Evolutionary conservation across 139 green algal genomes (phyloP).

Genomic region (Micractinium conductrix): DNA sequence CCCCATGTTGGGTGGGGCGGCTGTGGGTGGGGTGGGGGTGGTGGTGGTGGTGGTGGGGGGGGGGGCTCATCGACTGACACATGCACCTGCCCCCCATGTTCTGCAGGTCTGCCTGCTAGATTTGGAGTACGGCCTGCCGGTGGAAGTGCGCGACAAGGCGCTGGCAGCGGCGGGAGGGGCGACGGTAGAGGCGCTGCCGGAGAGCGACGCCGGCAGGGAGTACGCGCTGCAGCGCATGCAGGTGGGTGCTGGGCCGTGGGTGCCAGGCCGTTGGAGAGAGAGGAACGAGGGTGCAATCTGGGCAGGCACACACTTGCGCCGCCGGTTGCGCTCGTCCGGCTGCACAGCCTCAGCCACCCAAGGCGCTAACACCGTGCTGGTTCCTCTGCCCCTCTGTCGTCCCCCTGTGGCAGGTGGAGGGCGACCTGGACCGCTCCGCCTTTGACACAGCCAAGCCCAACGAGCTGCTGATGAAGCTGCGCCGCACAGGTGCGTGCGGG

Average conservation of each 20-base stretch:
- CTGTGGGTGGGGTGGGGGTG: not conserved
- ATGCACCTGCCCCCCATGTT: not conserved
- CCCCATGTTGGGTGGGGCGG: too few species aligned
- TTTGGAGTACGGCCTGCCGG: conserved; percentile 95
- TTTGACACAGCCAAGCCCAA: conserved; percentile 48
- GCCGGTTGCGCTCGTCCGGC: not conserved
- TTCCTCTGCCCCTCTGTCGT: too few species aligned
- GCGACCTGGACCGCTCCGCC: conserved; percentile 39
- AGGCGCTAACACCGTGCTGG: too few species aligned
- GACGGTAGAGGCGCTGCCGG: conserved; percentile 78
- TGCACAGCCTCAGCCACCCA: not conserved
- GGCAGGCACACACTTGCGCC: conserved; percentile 24
- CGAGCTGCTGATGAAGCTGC: conserved; percentile 84
- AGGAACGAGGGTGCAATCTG: not conserved
- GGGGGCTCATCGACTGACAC: too few species aligned
- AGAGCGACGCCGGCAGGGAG: conserved; percentile 91
- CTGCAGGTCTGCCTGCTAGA: conserved; percentile 96
- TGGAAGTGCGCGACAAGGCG: conserved; percentile 88
- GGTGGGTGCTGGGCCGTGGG: conserved; percentile 56
- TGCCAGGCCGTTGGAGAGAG: conserved; percentile 56
- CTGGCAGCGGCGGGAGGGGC: conserved; percentile 82
- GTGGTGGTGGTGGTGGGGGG: too few species aligned
- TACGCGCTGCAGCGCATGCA: conserved; percentile 76
- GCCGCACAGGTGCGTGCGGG: too few species aligned
- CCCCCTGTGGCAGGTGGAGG: conserved; percentile 24